Evolutionary conservation across 2,329 filamentous ascomycete species (phyloP).

Genomic region (Penicillium crustosum): DNA sequence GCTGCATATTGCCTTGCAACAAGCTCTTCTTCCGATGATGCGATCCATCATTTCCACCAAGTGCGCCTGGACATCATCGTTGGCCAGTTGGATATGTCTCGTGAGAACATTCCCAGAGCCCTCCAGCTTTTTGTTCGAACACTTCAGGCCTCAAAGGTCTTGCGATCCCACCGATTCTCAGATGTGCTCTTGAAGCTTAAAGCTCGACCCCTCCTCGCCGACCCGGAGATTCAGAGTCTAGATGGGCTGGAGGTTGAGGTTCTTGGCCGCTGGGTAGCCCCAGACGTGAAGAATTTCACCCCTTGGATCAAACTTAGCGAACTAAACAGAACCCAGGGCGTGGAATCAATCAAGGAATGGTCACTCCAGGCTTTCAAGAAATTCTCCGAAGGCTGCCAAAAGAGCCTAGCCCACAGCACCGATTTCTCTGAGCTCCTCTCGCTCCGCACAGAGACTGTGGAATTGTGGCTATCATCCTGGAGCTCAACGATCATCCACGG

Average conservation of each 20-base stretch:
- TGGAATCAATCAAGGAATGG: conserved; percentile 64
- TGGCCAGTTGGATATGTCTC: conserved; percentile 56
- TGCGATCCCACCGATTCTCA: conserved; percentile 71
- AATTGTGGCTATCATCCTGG: conserved; percentile 71
- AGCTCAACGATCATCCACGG: conserved; percentile 56
- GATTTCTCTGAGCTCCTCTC: conserved; percentile 70
- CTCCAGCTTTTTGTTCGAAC: conserved; percentile 75
- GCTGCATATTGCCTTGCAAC: conserved; percentile 80
- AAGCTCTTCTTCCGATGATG: conserved; percentile 75
- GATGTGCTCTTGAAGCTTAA: conserved; percentile 70
- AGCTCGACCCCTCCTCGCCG: conserved; percentile 68
- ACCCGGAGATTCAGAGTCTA: conserved; percentile 63
- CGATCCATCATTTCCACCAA: conserved; percentile 73
- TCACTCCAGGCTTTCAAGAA: conserved; percentile 59
- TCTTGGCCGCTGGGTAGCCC: conserved; percentile 74
- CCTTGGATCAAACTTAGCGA: conserved; percentile 86
- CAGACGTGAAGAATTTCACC: conserved; percentile 80
- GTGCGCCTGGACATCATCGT: conserved; percentile 69
- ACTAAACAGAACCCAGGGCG: conserved; percentile 60
- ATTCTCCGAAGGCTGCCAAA: conserved; percentile 62
- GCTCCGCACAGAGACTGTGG: conserved; percentile 67
- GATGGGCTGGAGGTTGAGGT: conserved; percentile 75
- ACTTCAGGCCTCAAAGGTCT: conserved; percentile 70
- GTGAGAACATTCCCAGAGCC: conserved; percentile 60
- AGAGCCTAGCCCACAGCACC: conserved; percentile 58